These are phyloP conservation scores for Silene vulgaris DNA, from an alignment of 179 eudicot genomes.

Conservation along the genomic window DNA sequence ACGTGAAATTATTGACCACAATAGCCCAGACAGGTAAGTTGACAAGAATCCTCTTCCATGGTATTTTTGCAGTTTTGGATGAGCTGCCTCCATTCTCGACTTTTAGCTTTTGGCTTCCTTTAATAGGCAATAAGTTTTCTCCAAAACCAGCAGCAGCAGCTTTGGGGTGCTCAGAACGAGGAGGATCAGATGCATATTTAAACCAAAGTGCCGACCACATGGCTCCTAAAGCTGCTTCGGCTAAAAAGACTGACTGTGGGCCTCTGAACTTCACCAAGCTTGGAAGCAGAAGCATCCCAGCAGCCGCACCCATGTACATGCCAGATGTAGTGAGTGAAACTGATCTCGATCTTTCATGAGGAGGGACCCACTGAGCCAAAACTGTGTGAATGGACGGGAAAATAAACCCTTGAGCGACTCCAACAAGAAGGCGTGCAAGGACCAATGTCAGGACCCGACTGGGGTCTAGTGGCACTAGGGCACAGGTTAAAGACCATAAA, in stretches of 20 bases:
- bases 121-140: constrained; percentile 57
- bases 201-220: constrained; percentile 81
- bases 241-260: constrained; percentile 69
- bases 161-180: constrained; percentile 82
- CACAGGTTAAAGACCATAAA: constrained; percentile 80
- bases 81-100: constrained; percentile 50
- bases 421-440: constrained; percentile 76
- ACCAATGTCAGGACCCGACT: constrained; percentile 50
- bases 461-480: constrained; percentile 66
- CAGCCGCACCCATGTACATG: constrained; percentile 89
- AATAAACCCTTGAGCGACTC: constrained; percentile 90
- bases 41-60: constrained; percentile 65
- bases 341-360: constrained; percentile 90
- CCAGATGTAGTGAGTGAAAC: constrained; percentile 92
- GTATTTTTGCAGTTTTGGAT: constrained; percentile 46
- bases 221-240: constrained; percentile 74
- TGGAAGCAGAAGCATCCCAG: constrained; percentile 80
- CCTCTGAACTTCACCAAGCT: constrained; percentile 57
- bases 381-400: constrained; percentile 80
- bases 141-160: constrained; percentile 91
- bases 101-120: constrained; percentile 46
- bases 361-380: constrained; percentile 89
- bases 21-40: constrained; percentile 93
- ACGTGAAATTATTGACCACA: constrained; percentile 83
- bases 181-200: constrained; percentile 68